Percentiles rank a stretch among this genome's conserved stretches.
Conservation (phyloP, 495 filamentous ascomycete species). For the Penicillium crystallinum region DNA sequence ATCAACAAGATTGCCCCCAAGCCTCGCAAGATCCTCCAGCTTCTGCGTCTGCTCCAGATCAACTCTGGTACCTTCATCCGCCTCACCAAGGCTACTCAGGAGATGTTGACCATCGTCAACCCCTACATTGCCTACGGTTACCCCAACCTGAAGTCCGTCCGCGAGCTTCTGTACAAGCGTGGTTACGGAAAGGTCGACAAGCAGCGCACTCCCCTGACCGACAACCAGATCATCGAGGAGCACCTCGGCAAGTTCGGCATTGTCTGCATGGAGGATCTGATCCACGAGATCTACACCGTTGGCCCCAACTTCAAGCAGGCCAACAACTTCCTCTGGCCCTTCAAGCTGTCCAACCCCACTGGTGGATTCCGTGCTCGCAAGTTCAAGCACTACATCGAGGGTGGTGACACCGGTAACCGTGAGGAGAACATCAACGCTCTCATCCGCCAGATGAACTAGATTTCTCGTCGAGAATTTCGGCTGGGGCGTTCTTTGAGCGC, state of each 20-base stretch:
- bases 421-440: conserved; percentile 98
- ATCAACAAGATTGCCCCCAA: conserved; percentile 99
- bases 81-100: conserved; percentile 93
- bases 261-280: conserved; percentile 98
- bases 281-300: conserved; percentile 98
- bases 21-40: conserved; percentile 99
- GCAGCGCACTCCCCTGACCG: conserved; percentile 91
- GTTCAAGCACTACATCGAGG: conserved; percentile 99
- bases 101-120: conserved; percentile 98
- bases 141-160: conserved; percentile 97
- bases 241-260: conserved; percentile 96
- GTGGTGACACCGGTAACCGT: conserved; percentile 95
- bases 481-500: conserved; percentile 2
- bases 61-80: conserved; percentile 99
- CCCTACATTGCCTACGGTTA: conserved; percentile 98
- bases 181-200: conserved; percentile 97
- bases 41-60: conserved; percentile 98
- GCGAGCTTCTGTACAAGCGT: conserved; percentile 99
- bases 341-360: conserved; percentile 97
- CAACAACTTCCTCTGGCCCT: conserved; percentile 99
- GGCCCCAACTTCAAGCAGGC: conserved; percentile 99
- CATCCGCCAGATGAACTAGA: conserved; percentile 98
- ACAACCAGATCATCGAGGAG: conserved; percentile 97
- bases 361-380: conserved; percentile 93
- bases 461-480: conserved; percentile 9